These are phyloP conservation scores for Beauveria asiatica DNA, from an alignment of 2,329 filamentous ascomycete species.

Conservation along the genomic window DNA sequence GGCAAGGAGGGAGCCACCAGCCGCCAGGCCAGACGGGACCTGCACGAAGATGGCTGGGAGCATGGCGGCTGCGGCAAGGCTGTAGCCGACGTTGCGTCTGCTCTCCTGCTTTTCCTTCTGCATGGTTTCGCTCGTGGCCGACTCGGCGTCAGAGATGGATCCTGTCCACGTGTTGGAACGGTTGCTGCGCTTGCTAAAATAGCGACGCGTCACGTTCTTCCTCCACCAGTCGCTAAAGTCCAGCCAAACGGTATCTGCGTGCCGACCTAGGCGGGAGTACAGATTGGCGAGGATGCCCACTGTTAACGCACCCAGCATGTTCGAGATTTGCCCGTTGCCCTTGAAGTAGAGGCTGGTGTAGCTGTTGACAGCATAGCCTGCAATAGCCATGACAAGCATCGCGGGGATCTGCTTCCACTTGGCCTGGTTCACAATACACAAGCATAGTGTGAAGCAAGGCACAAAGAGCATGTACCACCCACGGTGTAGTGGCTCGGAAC, in stretches of 20 bases:
- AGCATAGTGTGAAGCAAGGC: slow-evolving; percentile 61
- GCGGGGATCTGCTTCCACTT: slow-evolving; percentile 70
- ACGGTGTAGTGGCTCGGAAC: slow-evolving; percentile 35
- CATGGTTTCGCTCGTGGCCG: slow-evolving; percentile 18
- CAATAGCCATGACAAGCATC: slow-evolving; percentile 65
- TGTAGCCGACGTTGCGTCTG: slow-evolving; percentile 53
- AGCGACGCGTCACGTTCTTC: slow-evolving; percentile 29
- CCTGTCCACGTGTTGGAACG: slow-evolving; percentile 24
- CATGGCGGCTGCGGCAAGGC: slow-evolving; percentile 75
- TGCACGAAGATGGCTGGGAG: slow-evolving; percentile 77
- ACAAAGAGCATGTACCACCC: slow-evolving; percentile 62
- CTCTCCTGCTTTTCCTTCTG: slow-evolving; percentile 20
- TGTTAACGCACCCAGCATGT: slow-evolving; percentile 66
- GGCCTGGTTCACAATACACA: slow-evolving; percentile 73
- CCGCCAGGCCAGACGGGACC: slow-evolving; percentile 54
- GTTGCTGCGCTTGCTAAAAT: slow-evolving; percentile 21
- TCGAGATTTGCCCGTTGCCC: slow-evolving; percentile 65
- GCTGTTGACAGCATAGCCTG: slow-evolving; percentile 68
- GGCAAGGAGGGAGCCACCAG: slow-evolving; percentile 48
- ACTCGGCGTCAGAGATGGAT: slow-evolving; percentile 25
- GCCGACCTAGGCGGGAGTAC: slow-evolving; percentile 60
- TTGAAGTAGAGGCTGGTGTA: slow-evolving; percentile 60
- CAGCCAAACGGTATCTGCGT: slow-evolving; percentile 46
- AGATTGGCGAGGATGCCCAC: slow-evolving; percentile 73
- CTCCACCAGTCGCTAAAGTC: slow-evolving; percentile 44